A percentile compares a stretch with the other conserved stretches of the same genome.
Conservation (phyloP, 2,329 filamentous ascomycete species). For the Tolypocladium ophioglossoides region DNA sequence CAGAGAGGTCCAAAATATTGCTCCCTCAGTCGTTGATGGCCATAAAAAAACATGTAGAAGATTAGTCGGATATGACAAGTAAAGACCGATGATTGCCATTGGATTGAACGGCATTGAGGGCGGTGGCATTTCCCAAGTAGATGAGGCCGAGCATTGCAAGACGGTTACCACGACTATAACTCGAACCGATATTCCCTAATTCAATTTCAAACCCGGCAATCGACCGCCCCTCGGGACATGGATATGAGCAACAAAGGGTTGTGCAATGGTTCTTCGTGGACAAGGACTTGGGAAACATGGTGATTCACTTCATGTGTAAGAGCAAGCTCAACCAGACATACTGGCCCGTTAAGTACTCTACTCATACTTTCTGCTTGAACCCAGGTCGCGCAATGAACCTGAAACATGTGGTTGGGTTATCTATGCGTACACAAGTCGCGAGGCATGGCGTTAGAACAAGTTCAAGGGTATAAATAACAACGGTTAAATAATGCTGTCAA, state of each 20-base stretch:
- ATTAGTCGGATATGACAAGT: conserved; percentile 31
- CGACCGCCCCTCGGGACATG: conserved; percentile 30
- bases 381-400: not conserved
- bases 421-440: too few relatives aligned
- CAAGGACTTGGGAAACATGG: not conserved
- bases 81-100: conserved; percentile 32
- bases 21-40: conserved; percentile 13
- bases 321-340: not conserved
- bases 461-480: not conserved
- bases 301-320: not conserved
- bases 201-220: conserved; percentile 37
- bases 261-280: not conserved
- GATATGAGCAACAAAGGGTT: conserved; percentile 10
- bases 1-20: conserved; percentile 14
- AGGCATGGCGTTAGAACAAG: too few relatives aligned
- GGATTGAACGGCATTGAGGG: conserved; percentile 28
- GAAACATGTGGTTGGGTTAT: not conserved
- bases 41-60: conserved; percentile 22
- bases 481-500: not conserved
- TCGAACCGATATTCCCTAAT: conserved; percentile 24
- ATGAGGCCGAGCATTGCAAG: conserved; percentile 24
- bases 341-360: not conserved
- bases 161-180: conserved; percentile 13
- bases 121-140: conserved; percentile 29
- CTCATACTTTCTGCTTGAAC: not conserved